Base-by-base conservation (phyloP, 192 early-diverging fungal species). In the Allomyces arbusculus region DNA sequence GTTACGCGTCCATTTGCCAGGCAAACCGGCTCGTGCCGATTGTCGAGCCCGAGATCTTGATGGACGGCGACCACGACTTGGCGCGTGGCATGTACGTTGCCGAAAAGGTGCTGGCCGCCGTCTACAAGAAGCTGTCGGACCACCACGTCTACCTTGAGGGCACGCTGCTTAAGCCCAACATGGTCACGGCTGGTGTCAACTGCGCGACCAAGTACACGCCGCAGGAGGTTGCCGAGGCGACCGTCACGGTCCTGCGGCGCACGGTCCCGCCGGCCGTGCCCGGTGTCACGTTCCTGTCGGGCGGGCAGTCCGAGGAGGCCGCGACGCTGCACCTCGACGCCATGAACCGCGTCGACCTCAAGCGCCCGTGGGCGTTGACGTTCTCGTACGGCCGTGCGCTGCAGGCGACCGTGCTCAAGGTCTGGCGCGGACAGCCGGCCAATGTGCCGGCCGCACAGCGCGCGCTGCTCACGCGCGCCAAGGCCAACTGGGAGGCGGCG, bases 1-100 rank as follows among this genome's bases (percentile, higher is more conserved):
- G 74, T 8, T 76, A 76, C 68, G 74, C 74, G 26, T 66, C 74
- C 66, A 76, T 76, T 64, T 72, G 71, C 65, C 71, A 72, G 71
- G 63, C 68, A 33, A 68, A 74, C 65, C 65, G 70, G 24, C 74
- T 76, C 72, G 75, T 76, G 33, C 75, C 75, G 9, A 76, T 76
- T 61, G 75, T 76, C 50, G 75, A 76, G 69, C 75, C 75, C 62
- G 75, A 76, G 63, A 74, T 76, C 61, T 65, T 76, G 58, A 76
- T 76, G 75, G 75, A 76, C 64, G 75, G 75, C 25, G 70, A 72
- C 69, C 75, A 76, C 71, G 75, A 76, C 68, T 55, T 76, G 43
- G 72, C 68, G 44, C 40, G 61, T 23, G 71, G 73, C 64, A 67
- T 69, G 40, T 65, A 72, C 23, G 75, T 67, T 28, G 75, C 75